Evolutionary conservation across 768 basidiomycete genomes (phyloP), one percentile per base, ranked within the genome.

Genomic region (Suillus discolor): DNA sequence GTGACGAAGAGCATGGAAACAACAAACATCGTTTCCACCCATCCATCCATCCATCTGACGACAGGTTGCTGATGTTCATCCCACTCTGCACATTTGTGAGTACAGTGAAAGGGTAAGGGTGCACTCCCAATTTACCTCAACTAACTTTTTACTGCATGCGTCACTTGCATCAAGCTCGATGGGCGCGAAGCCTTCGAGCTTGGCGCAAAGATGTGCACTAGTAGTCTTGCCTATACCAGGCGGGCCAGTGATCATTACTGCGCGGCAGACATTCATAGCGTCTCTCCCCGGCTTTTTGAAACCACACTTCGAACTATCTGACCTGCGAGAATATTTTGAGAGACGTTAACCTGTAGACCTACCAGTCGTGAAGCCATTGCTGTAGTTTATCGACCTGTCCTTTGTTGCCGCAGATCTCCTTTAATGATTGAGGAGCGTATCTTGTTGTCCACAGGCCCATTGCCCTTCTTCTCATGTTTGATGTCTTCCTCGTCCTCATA

Each of bases 141-240:
- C 89, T 44, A 99, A 87, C 78, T 97, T 97, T 83, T 99, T 99
- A 75, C 95, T 98, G 66, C 97, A 82, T 2, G 92, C 84, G 71
- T 99, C 97, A 77, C 95, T 97, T 2, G 97, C 97, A 72, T 99
- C 99, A 65, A 99, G 81, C 73, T 99, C 97, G 65, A 99, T 93
- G 1, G 96, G 92, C 2, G 90, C 93, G 70, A 91, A 97, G 0
- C 96, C 97, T 36, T 86, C 93, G n/a, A 93, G 77, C 72, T 92
- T 91, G 2, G 96, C 96, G 70, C 92, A 91, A 36, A 99, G 74
- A 78, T 99, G 97, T 3, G 97, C 97, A 66, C 91, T 91, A 1
- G 96, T 97, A 4, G 97, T 99, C 81, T 99, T 99, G 25, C 97
- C 97, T 61, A 99, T 97, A 9, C 97, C 97, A 18, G 97, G 97